Base-by-base conservation (phyloP, 768 basidiomycete species). In the Agrocybe chaxingu region DNA sequence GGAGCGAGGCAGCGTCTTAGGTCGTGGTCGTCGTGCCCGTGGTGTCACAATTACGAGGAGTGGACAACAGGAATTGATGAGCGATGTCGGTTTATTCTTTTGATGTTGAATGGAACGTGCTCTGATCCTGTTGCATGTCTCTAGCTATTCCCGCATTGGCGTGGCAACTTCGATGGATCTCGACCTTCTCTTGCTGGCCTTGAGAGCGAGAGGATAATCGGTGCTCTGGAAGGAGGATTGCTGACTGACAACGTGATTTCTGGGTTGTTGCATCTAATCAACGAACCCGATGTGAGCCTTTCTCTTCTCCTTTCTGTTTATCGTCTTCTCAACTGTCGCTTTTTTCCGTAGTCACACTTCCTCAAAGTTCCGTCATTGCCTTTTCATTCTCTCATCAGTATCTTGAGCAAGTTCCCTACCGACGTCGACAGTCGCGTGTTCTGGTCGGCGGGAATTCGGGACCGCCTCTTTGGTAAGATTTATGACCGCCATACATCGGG, bases 11-110 rank as follows among this genome's bases (percentile, higher is more conserved):
- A 77, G 77, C 47, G 87, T 92, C 11, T 77, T 93, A 9, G 91
- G 91, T 32, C 78, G 75, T 53, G 91, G 91, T 35, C 82, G 80
- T 55, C 75, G 91, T 39, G 89, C 90, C 6, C 78, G 91, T 8
- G 89, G 89, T 19, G 91, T 93, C 32, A 92, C 90, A 8, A 77
- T 93, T 39, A 93, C 91, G 3, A 74, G 86, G 50, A 88, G 86
- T 55, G 80, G 79, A 12, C 88, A 92, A 62, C 85, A 84, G 57
- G 90, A 92, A 58, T 73, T 93, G 24, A 91, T 92, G 91, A 70
- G 76, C 49, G 84, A 89, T 56, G 88, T 90, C 61, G 32, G 82
- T 69, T 11, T 53, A 45, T 47, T 49, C 45, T 54, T 47, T 19
- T n/a, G 34, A 42, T 16, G 42, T 11, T 1, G 2, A 41, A 30